Evolutionary conservation across 1,139 yeast genomes (phyloP).

Genomic region (Lodderomyces elongisporus): DNA sequence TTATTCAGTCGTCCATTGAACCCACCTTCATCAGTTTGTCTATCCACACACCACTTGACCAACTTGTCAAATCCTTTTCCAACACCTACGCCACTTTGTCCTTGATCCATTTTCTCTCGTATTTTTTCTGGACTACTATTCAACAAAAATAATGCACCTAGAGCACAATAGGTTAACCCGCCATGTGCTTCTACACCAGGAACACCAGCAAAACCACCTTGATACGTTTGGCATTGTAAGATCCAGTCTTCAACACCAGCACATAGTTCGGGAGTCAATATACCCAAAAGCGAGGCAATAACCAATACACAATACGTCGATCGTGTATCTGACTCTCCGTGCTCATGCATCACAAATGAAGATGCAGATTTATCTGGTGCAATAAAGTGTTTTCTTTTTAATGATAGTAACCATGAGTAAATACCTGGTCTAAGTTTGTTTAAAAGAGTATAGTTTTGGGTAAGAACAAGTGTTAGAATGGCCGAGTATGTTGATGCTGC

Average conservation of each 20-base stretch:
- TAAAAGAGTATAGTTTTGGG: slow-evolving; percentile 39
- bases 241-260: slow-evolving; percentile 58
- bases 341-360: slow-evolving; percentile 63
- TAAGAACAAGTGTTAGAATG: slow-evolving; percentile 53
- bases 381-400: slow-evolving; percentile 42
- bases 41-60: slow-evolving; percentile 59
- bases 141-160: slow-evolving; percentile 55
- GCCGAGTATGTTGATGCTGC: slow-evolving; percentile 84
- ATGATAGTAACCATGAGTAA: slow-evolving; percentile 58
- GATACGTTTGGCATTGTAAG: slow-evolving; percentile 76
- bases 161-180: slow-evolving; percentile 89
- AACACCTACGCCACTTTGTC: too few species aligned
- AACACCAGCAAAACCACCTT: slow-evolving; percentile 89
- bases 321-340: slow-evolving; percentile 85
- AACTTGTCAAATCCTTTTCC: slow-evolving; percentile 41
- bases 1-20: slow-evolving; percentile 87
- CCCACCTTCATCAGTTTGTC: slow-evolving; percentile 83
- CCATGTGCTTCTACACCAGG: slow-evolving; percentile 94
- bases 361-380: slow-evolving; percentile 46
- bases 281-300: slow-evolving; percentile 62
- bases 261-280: slow-evolving; percentile 58
- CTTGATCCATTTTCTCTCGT: slow-evolving; percentile 1
- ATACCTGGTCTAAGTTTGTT: slow-evolving; percentile 28
- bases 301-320: slow-evolving; percentile 83
- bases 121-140: background rate